These are phyloP conservation scores for Ceratocystis papillata DNA, from an alignment of 2,329 filamentous ascomycete genomes.

Conservation along the genomic window DNA sequence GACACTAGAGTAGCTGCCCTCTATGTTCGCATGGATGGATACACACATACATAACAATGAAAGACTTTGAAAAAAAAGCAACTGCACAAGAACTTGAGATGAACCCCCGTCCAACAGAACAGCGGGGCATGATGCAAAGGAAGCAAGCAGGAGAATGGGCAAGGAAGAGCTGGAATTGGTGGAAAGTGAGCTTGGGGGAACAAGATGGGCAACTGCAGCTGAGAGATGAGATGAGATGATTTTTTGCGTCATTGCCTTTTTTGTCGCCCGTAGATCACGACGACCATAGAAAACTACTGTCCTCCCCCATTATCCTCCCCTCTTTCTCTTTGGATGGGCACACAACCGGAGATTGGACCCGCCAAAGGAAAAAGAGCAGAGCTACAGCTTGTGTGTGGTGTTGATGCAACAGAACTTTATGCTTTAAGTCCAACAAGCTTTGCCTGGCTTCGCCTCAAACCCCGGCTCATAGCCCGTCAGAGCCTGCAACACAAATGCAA, in stretches of 20 bases:
- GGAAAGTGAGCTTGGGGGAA: background rate
- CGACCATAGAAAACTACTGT: background rate
- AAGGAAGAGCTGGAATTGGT: constrained; percentile 2
- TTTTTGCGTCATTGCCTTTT: background rate
- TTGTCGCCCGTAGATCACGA: constrained; percentile 8
- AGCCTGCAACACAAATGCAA: background rate
- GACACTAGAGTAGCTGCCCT: background rate
- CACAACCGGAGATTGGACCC: background rate
- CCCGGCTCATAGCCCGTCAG: constrained; percentile 1
- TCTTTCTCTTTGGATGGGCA: too few species aligned
- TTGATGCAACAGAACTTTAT: background rate
- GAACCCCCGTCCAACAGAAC: background rate
- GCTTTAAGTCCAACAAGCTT: background rate
- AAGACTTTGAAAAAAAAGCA: background rate
- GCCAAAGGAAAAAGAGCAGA: background rate
- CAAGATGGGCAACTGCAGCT: background rate
- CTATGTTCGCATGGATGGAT: too few species aligned
- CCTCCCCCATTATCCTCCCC: too few species aligned
- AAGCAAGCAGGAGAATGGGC: background rate
- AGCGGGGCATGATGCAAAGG: too few species aligned
- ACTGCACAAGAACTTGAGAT: constrained; percentile 1
- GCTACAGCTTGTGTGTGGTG: background rate
- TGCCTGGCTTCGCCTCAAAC: constrained; percentile 1
- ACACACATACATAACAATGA: too few species aligned
- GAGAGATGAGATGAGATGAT: constrained; percentile 12